These are phyloP conservation scores for Suhomyces maxii DNA, from an alignment of 1,139 yeast species.

Conservation along the genomic window DNA sequence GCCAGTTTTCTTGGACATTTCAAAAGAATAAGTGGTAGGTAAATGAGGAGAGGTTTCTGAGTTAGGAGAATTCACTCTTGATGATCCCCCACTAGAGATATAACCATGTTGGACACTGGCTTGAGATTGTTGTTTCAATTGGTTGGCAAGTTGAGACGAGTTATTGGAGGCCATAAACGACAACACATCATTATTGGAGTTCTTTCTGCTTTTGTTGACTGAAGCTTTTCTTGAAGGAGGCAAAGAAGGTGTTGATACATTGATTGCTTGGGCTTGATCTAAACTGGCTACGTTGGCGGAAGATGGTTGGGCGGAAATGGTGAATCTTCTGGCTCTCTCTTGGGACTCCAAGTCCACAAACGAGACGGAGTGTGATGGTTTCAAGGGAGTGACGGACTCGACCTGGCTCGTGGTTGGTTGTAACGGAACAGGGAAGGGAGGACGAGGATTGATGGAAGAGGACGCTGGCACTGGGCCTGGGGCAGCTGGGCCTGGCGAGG, in stretches of 20 bases:
- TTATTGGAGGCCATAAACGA: slow-evolving; percentile 13
- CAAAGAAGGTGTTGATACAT: slow-evolving; percentile 3
- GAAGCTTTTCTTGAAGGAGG: slow-evolving; percentile 18
- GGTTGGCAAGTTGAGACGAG: slow-evolving; percentile 4
- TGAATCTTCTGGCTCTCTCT: slow-evolving; percentile 44
- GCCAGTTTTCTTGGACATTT: slow-evolving; percentile 8
- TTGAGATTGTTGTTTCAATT: slow-evolving; percentile 5
- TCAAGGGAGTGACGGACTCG: slow-evolving; percentile 11
- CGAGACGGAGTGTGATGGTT: slow-evolving; percentile 32
- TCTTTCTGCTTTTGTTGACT: slow-evolving; percentile 10
- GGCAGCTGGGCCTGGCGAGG: neutral
- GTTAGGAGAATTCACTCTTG: slow-evolving; percentile 16
- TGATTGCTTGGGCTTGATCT: slow-evolving; percentile 1
- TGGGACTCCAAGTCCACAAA: slow-evolving; percentile 40
- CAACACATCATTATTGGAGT: slow-evolving; percentile 14
- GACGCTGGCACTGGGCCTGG: neutral
- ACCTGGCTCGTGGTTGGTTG: slow-evolving; percentile 3
- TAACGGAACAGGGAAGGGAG: neutral
- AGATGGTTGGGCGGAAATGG: slow-evolving; percentile 48
- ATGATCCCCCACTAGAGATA: slow-evolving; percentile 10
- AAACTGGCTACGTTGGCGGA: slow-evolving; percentile 19
- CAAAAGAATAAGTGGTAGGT: slow-evolving; percentile 5
- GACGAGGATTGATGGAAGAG: neutral
- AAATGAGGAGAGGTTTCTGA: slow-evolving; percentile 9
- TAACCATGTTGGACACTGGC: slow-evolving; percentile 6